Evolutionary conservation across 2,329 filamentous ascomycete species (phyloP).

Genomic region (Chaetomiaceae sp.): DNA sequence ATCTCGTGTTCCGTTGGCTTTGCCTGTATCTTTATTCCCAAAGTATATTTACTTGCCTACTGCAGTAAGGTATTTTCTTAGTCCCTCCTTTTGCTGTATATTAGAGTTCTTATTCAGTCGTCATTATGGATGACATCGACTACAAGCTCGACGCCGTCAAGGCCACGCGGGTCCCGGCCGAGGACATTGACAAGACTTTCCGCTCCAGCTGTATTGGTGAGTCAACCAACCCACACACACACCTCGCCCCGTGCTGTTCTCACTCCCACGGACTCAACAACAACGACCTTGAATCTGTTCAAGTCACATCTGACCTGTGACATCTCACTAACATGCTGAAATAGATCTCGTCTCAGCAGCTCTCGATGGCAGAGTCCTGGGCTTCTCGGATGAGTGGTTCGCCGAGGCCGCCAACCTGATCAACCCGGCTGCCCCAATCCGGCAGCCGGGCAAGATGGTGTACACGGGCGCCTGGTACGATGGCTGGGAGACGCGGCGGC

Average conservation of each 20-base stretch:
- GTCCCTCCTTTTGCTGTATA: no score
- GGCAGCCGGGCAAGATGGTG: constrained; percentile 62
- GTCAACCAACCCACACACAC: no score
- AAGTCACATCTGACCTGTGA: background rate
- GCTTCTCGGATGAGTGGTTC: constrained; percentile 65
- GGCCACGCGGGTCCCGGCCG: constrained; percentile 44
- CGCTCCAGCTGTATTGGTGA: constrained; percentile 57
- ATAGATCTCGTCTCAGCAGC: constrained; percentile 57
- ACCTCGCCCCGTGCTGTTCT: no score
- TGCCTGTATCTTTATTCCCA: no score
- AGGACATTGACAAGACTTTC: constrained; percentile 58
- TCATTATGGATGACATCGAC: constrained; percentile 39
- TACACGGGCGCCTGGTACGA: constrained; percentile 67
- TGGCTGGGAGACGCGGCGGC: constrained; percentile 64
- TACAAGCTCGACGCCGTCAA: constrained; percentile 54
- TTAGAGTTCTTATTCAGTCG: no score
- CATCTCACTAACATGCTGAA: background rate
- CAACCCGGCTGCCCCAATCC: constrained; percentile 58
- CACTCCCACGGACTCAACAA: no score
- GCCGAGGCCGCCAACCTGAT: constrained; percentile 60
- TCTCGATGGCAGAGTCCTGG: constrained; percentile 59
- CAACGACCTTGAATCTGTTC: no score
- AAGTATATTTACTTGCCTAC: no score
- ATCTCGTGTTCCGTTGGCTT: background rate
- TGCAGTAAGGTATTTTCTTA: no score